Base-by-base conservation (phyloP, 2,329 filamentous ascomycete species). In the Pseudogymnoascus sp. region DNA sequence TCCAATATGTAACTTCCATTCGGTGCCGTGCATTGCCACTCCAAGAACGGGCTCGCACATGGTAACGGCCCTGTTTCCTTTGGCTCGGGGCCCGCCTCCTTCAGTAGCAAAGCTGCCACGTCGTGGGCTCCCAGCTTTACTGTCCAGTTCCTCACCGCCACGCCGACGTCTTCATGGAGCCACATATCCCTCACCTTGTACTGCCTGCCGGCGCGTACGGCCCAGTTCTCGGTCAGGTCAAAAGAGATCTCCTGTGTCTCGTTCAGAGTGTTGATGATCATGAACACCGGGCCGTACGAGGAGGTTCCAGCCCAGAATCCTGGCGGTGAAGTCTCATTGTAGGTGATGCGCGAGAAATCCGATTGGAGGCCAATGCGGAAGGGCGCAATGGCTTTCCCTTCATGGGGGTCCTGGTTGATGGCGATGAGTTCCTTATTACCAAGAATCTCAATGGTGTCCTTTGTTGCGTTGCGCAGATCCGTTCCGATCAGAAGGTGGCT, bases 171-270 rank as follows among this genome's bases (percentile, higher is more conserved):
- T 8, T 62, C 58, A 38, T 70, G 68, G 3, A 59, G n/a, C 68
- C 68, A 70, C 66, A 70, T 65, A 58, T 70, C 68, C 35, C 67
- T 67, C 14, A 70, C 68, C 4, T n/a, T 52, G 60, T 70, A 70
- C 62, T 67, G 64, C 9, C 67, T 33, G 1, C 68, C 68, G 8
- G 68, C 65, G 1, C 65, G 63, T n/a, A 69, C 65, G 2, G 68
- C 68, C 68, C 66, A 69, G 61, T 64, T 68, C 55, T 70, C 68
- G 2, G 68, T 69, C 7, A 70, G 62, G 25, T 68, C 67, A 41
- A 70, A 70, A 5, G 42, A 64, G 63, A 70, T 68, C 28, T 63
- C 41, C 33, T 62, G 61, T 4, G 60, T 30, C 5, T 39, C 52
- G 63, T 69, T 63, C 19, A 63, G 62, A 3, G 64, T 69, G 58